Base-by-base conservation (phyloP, 1,284 basidiomycete genomes). In the Phylloboletellus chloephorus region DNA sequence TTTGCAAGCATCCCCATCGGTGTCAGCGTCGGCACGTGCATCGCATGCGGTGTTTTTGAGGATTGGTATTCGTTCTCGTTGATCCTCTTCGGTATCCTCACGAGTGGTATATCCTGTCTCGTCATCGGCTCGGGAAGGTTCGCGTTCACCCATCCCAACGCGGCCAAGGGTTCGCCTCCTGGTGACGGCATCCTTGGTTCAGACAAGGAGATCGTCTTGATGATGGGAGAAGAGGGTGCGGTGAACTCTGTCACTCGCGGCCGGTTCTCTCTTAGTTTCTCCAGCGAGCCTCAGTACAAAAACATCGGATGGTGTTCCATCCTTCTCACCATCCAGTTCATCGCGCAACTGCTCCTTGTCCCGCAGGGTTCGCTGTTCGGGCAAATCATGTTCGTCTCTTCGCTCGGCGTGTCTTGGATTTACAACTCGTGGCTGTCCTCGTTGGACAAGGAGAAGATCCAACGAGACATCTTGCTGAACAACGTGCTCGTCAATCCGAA, bases 71-170 rank as follows among this genome's bases (percentile, higher is more conserved):
- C 48, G 20, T 60, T 60, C 34, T 41, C 51, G 10, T 36, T 62
- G 52, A 63, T 65, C 23, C 48, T 65, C n/a, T 37, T 64, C 20
- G 64, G 61, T 6, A 56, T 58, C 21, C 0, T 63, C 20, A 43
- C 56, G 10, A 57, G 39, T 31, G 61, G 64, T 2, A 36, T 62
- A 13, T 40, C 59, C 13, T 63, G 51, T 21, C 37, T 56, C 20
- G 48, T 51, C 10, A 60, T 63, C n/a, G 64, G 61, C 6, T 60
- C 57, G 7, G 63, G 56, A 12, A 41, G 39, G 9, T 44, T 62
- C 34, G 7, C 43, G 3, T 61, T 63, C 41, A 46, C 21, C 1
- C 60, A 61, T 25, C 60, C 58, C 0, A 39, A 49, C 0, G 51
- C 61, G 0, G 48, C 60, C 4, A 39, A 46, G 7, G 57, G 57